phyloP scores from a whole-genome alignment of 2,329 filamentous ascomycete species.

The Xylariaceae sp. region DNA sequence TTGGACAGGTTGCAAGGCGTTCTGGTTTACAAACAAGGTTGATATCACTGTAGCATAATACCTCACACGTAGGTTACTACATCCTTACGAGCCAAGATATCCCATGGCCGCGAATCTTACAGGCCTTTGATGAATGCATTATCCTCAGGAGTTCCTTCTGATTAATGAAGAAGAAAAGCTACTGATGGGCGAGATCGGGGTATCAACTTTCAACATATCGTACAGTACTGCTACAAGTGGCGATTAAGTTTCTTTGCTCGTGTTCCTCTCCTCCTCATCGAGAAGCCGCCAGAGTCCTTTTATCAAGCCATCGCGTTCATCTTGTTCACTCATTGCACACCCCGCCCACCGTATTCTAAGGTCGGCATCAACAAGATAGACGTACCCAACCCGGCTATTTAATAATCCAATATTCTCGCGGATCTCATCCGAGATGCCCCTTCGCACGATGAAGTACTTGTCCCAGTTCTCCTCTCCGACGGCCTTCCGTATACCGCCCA shows the following conservation, averaged over 20 bases:
- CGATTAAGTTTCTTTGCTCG: conserved; percentile 1
- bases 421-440: conserved; percentile 56
- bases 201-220: conserved; percentile 6
- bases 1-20: conserved; percentile 10
- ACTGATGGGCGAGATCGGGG: conserved; percentile 6
- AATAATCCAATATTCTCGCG: conserved; percentile 64
- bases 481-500: conserved; percentile 45
- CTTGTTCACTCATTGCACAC: conserved; percentile 62
- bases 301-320: conserved; percentile 63
- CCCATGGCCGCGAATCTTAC: no score
- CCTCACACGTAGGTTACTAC: not conserved
- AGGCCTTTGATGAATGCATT: no score
- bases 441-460: conserved; percentile 58
- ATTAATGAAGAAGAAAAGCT: no score
- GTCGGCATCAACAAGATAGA: conserved; percentile 81
- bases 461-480: conserved; percentile 51
- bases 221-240: not conserved
- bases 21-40: conserved; percentile 4
- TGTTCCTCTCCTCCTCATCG: conserved; percentile 40
- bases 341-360: conserved; percentile 94
- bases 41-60: no score
- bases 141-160: no score
- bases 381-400: conserved; percentile 90
- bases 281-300: conserved; percentile 61
- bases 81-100: not conserved